Evolutionary conservation across 169 alveolate genomes (phyloP), one percentile per base, ranked within the genome.

Genomic region (Sarcocystis neurona): DNA sequence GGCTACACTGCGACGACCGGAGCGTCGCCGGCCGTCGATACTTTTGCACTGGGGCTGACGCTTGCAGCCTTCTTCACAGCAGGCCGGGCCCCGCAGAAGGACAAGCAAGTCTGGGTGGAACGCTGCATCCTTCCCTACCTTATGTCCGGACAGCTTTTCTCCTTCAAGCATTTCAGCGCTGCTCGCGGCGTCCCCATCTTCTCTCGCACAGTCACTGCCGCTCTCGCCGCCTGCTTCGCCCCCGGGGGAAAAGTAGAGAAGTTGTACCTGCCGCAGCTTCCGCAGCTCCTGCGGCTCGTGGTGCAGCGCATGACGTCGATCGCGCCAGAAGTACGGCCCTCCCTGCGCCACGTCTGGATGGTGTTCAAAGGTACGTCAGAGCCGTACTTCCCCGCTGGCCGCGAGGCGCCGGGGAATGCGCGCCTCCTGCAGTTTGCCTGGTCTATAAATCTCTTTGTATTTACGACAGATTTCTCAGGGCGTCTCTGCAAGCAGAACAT

Each of bases 211-310:
- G 53, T 63, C 32, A 12, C 20, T n/a, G 27, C 20, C n/a, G 48
- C 68, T 3, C 79, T 84, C 18, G 44, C 15, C 8, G 12, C 10
- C 23, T 84, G 89, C 80, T 37, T 84, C 43, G 41, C 32, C 2
- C 60, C 48, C 30, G 89, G 89, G 15, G 89, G 89, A 23, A 63
- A 44, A 66, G 34, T 84, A 34, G 89, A 84, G 8, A 84, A 84
- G 30, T 37, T 84, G 39, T 84, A 60, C 79, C 37, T 10, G 12
- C 30, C 79, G 1, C 34, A 20, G 8, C 60, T 63, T 79, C 89
- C 89, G 1, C 68, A 63, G 27, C 66, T 84, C 44, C 0, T 5
- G 23, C 41, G 70, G 44, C 34, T 84, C 37, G 66, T 41, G 15
- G 43, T 84, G 20, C 1, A 23, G 0, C 89, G 66, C 27, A 84